Evolutionary conservation across 805 yeast species (phyloP).

Genomic region (Spathaspora gorwiae): DNA sequence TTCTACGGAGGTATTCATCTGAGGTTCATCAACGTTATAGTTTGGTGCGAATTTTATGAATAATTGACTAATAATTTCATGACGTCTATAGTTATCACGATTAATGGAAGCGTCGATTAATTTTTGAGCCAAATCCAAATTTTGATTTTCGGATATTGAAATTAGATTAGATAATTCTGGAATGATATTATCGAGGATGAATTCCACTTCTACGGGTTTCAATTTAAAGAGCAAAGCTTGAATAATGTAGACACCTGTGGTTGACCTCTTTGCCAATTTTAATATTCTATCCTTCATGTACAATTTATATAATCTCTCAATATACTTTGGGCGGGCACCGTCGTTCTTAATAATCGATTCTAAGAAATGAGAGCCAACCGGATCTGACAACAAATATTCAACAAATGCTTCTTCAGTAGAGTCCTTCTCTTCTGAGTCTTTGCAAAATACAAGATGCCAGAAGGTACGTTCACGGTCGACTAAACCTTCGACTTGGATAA

Average conservation of each 20-base stretch:
- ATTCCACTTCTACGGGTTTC: constrained; percentile 57
- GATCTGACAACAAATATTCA: constrained; percentile 76
- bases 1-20: constrained; percentile 29
- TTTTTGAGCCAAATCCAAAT: constrained; percentile 64
- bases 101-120: constrained; percentile 62
- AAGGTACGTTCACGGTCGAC: constrained; percentile 68
- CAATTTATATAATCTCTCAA: constrained; percentile 62
- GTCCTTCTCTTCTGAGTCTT: constrained; percentile 47
- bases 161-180: constrained; percentile 62
- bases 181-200: constrained; percentile 57
- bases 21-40: constrained; percentile 14
- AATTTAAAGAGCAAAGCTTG: constrained; percentile 65
- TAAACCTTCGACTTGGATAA: constrained; percentile 76
- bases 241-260: constrained; percentile 79
- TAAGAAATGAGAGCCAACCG: constrained; percentile 92
- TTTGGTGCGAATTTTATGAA: constrained; percentile 40
- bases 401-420: constrained; percentile 72
- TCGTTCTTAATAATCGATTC: constrained; percentile 65
- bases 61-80: constrained; percentile 49
- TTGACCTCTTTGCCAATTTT: constrained; percentile 73
- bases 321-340: constrained; percentile 56
- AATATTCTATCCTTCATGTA: constrained; percentile 73
- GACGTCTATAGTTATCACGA: constrained; percentile 55
- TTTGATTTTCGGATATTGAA: constrained; percentile 47
- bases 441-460: constrained; percentile 61